Conservation (phyloP, 441 rosid genomes). For the Bruguiera hainesii region DNA sequence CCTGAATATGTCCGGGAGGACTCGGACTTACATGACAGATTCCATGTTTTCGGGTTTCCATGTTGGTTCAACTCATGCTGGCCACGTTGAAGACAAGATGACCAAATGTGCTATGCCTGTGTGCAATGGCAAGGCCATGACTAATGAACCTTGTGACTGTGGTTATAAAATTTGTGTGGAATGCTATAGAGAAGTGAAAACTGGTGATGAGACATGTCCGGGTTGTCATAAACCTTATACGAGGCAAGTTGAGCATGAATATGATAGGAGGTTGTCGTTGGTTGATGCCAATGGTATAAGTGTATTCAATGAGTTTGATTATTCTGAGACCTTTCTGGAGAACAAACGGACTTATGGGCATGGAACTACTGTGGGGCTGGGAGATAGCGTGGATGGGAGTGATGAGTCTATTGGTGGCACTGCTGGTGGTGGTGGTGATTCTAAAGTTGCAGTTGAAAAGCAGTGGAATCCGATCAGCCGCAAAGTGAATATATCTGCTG, state of each 20-base stretch:
- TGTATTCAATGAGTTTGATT: conserved; percentile 35
- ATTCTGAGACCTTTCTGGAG: conserved; percentile 35
- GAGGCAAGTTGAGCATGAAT: conserved; percentile 24
- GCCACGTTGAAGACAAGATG: conserved; percentile 29
- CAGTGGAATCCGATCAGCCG: conserved; percentile 52
- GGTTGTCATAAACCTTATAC: conserved; percentile 45
- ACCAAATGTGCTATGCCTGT: conserved; percentile 37
- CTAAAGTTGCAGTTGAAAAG: conserved; percentile 27
- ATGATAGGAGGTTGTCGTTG: conserved; percentile 29
- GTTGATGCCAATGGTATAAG: neutral
- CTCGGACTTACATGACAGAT: conserved; percentile 22
- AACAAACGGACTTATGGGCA: conserved; percentile 43
- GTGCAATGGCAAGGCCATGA: conserved; percentile 34
- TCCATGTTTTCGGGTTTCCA: conserved; percentile 45
- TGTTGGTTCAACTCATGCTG: conserved; percentile 33
- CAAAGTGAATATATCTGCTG: conserved; percentile 36
- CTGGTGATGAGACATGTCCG: conserved; percentile 42
- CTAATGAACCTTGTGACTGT: conserved; percentile 49
- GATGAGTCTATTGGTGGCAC: conserved; percentile 22
- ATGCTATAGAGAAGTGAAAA: conserved; percentile 34
- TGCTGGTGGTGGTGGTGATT: conserved; percentile 17
- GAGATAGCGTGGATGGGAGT: conserved; percentile 25
- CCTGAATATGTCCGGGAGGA: neutral
- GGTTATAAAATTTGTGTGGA: conserved; percentile 44
- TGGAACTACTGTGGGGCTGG: conserved; percentile 48